Base-by-base conservation (phyloP, 805 yeast genomes). In the Kurtzmaniella cleridarum region DNA sequence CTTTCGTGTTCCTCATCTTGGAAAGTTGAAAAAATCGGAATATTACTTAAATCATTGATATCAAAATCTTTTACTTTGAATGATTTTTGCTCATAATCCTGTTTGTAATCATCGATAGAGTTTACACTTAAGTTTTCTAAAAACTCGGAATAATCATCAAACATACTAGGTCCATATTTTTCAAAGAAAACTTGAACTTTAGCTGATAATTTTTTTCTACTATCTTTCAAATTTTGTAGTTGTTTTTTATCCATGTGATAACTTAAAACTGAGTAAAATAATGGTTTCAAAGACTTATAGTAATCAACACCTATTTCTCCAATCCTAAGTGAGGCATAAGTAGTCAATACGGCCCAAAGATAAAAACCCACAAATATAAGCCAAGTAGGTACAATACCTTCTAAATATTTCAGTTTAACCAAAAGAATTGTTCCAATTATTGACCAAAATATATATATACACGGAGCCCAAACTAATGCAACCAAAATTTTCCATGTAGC, bases 401-500 rank as follows among this genome's bases (percentile, higher is more conserved):
- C 50, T 30, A 46, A 35, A n/a, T 41, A 41, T 24, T 34, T 34
- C 44, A 37, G 37, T 24, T 47, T 47, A 20, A 51, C 37, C n/a
- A 55, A 45, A 13, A 57, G 34, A 6, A 53, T 18, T 1, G 64
- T 59, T 3, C 66, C 69, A 26, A 64, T 46, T 8, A 61, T 47
- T 2, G 71, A 65, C 49, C 64, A 66, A 34, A 66, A 62, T 3
- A 62, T 57, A 43, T 67, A 66, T 17, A 67, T 53, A 27, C 55
- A 50, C 3, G 73, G 73, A 1, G 73, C 73, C 27, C 65, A 46
- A 1, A 59, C 66, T 35, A 67, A 50, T 0, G 72, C 71, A 27
- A 67, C 72, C 24, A 67, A 45, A 13, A 65, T 65, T 44, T 67
- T 67, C 73, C 73, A 67, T 1, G 71, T 62, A 5, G 67, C 62